Conservation (phyloP, 225 moss, liverwort and hornwort species). For the Asterella californica region DNA sequence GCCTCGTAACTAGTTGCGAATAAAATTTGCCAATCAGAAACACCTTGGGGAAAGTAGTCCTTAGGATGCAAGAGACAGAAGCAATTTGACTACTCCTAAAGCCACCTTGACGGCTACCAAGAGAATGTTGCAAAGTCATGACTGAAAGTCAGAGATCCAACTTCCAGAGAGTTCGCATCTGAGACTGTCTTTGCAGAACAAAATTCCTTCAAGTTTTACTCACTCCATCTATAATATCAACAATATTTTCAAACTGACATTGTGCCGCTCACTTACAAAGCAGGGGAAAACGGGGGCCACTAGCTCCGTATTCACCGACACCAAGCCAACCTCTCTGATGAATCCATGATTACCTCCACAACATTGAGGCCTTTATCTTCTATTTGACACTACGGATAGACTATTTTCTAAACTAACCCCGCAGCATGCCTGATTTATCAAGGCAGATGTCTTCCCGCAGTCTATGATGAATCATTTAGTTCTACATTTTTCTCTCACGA, state of each 20-base stretch:
- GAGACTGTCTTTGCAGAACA: background rate
- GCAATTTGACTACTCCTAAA: background rate
- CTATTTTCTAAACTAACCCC: background rate
- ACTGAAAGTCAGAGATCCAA: background rate
- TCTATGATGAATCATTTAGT: background rate
- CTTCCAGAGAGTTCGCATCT: background rate
- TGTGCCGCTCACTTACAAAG: background rate
- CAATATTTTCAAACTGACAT: background rate
- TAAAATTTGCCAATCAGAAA: background rate
- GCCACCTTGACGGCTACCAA: background rate
- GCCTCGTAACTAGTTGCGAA: background rate
- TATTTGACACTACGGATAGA: background rate
- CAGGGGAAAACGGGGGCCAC: background rate
- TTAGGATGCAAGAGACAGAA: background rate
- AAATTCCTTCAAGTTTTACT: too few relatives aligned
- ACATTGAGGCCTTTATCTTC: background rate
- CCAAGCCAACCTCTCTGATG: background rate
- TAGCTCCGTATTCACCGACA: background rate
- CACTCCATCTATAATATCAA: background rate
- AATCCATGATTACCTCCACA: background rate
- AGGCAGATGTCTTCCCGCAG: background rate
- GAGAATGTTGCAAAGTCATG: background rate
- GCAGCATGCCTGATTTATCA: background rate
- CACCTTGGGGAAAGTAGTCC: background rate
- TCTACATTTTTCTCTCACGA: background rate